These are phyloP conservation scores for Dendrobium huoshanense DNA, from an alignment of 106 monocot genomes.

Conservation along the genomic window DNA sequence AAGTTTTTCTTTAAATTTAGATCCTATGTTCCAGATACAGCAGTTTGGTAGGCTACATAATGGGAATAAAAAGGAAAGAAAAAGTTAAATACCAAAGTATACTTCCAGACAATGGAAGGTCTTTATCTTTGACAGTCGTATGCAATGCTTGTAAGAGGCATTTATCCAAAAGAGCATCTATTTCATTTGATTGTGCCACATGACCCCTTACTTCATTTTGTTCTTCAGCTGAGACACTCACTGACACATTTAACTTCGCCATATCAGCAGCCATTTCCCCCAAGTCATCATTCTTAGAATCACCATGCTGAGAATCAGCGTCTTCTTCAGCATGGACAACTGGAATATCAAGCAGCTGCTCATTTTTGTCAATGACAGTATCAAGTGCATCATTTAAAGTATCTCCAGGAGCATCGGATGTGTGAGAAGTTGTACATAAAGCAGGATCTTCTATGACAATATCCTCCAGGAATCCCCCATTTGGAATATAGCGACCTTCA, in stretches of 20 bases:
- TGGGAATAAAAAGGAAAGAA: background rate
- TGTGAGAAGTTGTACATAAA: constrained; percentile 21
- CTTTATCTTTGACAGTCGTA: constrained; percentile 83
- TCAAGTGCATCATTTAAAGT: constrained; percentile 24
- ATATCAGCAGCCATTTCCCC: constrained; percentile 35
- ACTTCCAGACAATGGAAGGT: constrained; percentile 89
- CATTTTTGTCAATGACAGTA: constrained; percentile 6
- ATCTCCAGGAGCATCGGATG: constrained; percentile 24
- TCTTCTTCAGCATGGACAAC: constrained; percentile 15
- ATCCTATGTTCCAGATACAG: background rate
- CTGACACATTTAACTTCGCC: constrained; percentile 40
- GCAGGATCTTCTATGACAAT: constrained; percentile 79
- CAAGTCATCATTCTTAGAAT: constrained; percentile 17
- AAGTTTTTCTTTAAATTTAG: background rate
- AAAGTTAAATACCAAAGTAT: constrained; percentile 56
- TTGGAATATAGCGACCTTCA: constrained; percentile 76
- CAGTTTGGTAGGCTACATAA: background rate
- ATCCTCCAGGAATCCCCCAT: constrained; percentile 84
- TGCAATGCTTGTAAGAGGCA: constrained; percentile 94
- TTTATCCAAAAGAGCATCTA: constrained; percentile 73
- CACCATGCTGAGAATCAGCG: constrained; percentile 8
- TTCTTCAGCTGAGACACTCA: constrained; percentile 35
- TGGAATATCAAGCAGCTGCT: constrained; percentile 23
- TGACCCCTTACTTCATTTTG: constrained; percentile 38
- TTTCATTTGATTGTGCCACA: constrained; percentile 29